Base-by-base conservation (phyloP, 441 rosid genomes). In the Biscutella laevigata region DNA sequence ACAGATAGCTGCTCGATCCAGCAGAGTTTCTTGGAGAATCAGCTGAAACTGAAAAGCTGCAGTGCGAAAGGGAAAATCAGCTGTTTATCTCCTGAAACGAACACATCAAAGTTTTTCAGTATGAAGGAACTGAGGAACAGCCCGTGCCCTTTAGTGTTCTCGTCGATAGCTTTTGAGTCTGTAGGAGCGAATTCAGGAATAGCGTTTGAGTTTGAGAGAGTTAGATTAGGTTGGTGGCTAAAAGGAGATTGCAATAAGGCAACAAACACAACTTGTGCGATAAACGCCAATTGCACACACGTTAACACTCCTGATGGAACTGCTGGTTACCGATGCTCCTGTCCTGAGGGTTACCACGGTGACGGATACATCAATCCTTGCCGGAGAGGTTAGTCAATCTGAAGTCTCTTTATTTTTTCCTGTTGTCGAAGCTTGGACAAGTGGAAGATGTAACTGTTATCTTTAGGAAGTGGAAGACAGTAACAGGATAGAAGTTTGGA, bases 201-300 rank as follows among this genome's bases (percentile, higher is more conserved):
- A 51, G 69, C 83, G 27, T 20, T 91, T 20, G 96, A 77, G 53
- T 41, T 87, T 37, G 73, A 74, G 65, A 54, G 70, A 55, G 64
- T 83, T 54, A 74, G 65, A 75, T 56, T 87, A 7, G 73, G 33
- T 13, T 91, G 96, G 95, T 91, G 96, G 98, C 34, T 83, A 2
- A 48, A 67, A 20, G 96, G 96, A 27, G 20, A 6, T 1, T 81
- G 92, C 44, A 13, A 4, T n/a, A n/a, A n/a, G n/a, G n/a, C n/a
- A n/a, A n/a, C n/a, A 5, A 28, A 25, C 26, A 2, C 7, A 4
- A 8, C 35, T 13, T 91, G 96, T 43, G 63, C 77, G 2, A 5
- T 2, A 6, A 42, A 76, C 14, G 80, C 95, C 3, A 6, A 9
- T 0, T 91, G 96, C 49, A 4, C 0, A 0, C 1, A 0, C 1